phyloP scores from a whole-genome alignment of 768 basidiomycete species.

The Suillus placidus region DNA sequence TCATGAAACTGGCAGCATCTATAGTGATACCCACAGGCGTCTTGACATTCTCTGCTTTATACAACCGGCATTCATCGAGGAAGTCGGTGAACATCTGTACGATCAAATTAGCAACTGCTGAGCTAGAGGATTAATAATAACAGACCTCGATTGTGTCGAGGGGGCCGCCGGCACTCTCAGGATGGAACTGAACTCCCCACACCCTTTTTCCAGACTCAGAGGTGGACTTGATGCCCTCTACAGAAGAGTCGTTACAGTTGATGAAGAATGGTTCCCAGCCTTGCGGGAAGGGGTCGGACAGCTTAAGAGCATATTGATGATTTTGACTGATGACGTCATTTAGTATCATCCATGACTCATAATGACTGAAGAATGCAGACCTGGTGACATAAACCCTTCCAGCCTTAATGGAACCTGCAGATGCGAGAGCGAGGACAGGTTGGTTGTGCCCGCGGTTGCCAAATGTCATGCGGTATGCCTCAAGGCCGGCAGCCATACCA shows the following conservation, averaged over 20 bases:
- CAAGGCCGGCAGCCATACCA: slow-evolving; percentile 95
- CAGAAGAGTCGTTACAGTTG: slow-evolving; percentile 98
- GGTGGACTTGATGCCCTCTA: slow-evolving; percentile 98
- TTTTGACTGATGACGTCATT: slow-evolving; percentile 66
- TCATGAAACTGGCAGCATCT: slow-evolving; percentile 22
- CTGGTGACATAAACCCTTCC: slow-evolving; percentile 97
- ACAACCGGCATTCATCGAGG: slow-evolving; percentile 73
- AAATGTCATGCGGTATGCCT: slow-evolving; percentile 98
- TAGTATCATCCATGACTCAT: neutral
- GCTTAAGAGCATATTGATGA: slow-evolving; percentile 95
- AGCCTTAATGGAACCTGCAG: slow-evolving; percentile 89
- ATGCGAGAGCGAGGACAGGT: slow-evolving; percentile 94
- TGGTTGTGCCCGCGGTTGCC: slow-evolving; percentile 99
- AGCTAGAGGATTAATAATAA: slow-evolving; percentile 1
- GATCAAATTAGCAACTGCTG: neutral
- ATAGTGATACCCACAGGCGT: slow-evolving; percentile 18
- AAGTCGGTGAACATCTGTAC: slow-evolving; percentile 93
- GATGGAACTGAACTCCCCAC: slow-evolving; percentile 99
- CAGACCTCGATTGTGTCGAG: slow-evolving; percentile 95
- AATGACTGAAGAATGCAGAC: slow-evolving; percentile 37
- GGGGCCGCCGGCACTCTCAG: slow-evolving; percentile 97
- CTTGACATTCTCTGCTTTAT: slow-evolving; percentile 42
- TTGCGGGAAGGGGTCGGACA: slow-evolving; percentile 92
- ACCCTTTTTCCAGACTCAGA: slow-evolving; percentile 84
- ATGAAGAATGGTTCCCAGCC: slow-evolving; percentile 99